Evolutionary conservation across 1,139 yeast genomes (phyloP), one percentile per base, ranked within the genome.

Genomic region (Kluyveromyces sp.): DNA sequence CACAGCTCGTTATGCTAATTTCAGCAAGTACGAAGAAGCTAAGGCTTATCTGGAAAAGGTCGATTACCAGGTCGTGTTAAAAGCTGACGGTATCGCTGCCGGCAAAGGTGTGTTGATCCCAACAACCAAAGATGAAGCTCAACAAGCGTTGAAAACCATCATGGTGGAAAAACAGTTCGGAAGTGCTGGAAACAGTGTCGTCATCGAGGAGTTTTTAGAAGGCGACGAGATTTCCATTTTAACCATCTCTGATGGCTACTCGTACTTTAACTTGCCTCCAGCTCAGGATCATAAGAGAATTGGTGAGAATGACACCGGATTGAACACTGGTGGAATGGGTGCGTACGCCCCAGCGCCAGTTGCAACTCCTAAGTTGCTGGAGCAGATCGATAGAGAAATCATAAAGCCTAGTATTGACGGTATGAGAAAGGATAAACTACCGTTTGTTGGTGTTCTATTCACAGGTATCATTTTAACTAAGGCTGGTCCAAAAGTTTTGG

Each of bases 321-420:
- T 89, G 52, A 94, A 94, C 70, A 94, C 98, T 42, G 99, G 99
- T 53, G 99, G 99, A 51, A 94, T 94, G 99, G 99, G 99, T 51
- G 95, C 98, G 15, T 94, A 94, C 61, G 94, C 97, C 3, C 99
- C 98, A 39, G 95, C 97, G 7, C 98, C 98, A 43, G 88, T 96
- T 19, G 97, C 97, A 41, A 75, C 89, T 49, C 80, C 85, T 3
- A 73, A 74, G 31, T 65, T 92, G 30, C 68, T 88, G 56, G 68
- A 74, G 47, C 73, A 80, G 63, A 88, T 94, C 58, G 79, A 88
- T 59, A 71, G 72, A 42, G 73, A 76, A 26, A 76, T 94, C 57
- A 76, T 94, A 55, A 80, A 83, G 67, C 98, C 97, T 46, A 85
- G 96, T 36, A 83, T 94, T 61, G 92, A 82, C 55, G 98, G 98